These are phyloP conservation scores for Leccinum uliginosum DNA, from an alignment of 768 basidiomycete genomes.

Conservation along the genomic window DNA sequence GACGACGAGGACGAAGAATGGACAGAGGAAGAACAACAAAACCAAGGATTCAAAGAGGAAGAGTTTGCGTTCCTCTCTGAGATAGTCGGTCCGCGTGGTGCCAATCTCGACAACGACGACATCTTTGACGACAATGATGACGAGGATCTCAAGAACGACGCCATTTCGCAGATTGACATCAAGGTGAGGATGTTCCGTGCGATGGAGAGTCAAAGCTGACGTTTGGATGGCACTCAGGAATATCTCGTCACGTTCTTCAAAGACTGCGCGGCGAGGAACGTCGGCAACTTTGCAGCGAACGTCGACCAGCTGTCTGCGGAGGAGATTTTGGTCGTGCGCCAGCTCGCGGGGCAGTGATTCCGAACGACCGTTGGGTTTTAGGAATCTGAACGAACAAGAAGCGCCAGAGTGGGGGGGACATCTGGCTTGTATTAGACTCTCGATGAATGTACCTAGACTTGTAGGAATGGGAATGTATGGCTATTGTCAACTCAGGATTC, in stretches of 20 bases:
- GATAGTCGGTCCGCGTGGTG: constrained; percentile 69
- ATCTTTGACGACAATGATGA: constrained; percentile 73
- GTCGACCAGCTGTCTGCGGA: constrained; percentile 67
- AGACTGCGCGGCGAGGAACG: constrained; percentile 62
- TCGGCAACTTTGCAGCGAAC: constrained; percentile 55
- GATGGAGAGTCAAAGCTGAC: constrained; percentile 14
- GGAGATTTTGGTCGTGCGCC: constrained; percentile 63
- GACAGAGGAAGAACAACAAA: constrained; percentile 78
- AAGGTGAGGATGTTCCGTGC: constrained; percentile 34
- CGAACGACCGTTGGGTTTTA: background rate
- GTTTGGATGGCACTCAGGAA: constrained; percentile 37
- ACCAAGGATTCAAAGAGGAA: constrained; percentile 60
- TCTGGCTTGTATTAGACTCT: constrained; percentile 8
- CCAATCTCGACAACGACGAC: constrained; percentile 74
- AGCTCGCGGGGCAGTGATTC: constrained; percentile 36
- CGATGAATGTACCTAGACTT: constrained; percentile 6
- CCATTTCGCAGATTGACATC: constrained; percentile 84
- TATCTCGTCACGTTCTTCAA: constrained; percentile 68
- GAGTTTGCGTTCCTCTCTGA: constrained; percentile 83
- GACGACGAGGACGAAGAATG: constrained; percentile 94
- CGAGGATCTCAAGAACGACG: constrained; percentile 84
- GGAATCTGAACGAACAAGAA: background rate
- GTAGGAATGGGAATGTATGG: background rate
- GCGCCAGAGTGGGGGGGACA: no score
- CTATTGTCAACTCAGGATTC: background rate